A percentile compares a stretch with the other conserved stretches of the same genome.
These are phyloP conservation scores for Sinapis alba DNA, from an alignment of 441 rosid species.

Conservation along the genomic window DNA sequence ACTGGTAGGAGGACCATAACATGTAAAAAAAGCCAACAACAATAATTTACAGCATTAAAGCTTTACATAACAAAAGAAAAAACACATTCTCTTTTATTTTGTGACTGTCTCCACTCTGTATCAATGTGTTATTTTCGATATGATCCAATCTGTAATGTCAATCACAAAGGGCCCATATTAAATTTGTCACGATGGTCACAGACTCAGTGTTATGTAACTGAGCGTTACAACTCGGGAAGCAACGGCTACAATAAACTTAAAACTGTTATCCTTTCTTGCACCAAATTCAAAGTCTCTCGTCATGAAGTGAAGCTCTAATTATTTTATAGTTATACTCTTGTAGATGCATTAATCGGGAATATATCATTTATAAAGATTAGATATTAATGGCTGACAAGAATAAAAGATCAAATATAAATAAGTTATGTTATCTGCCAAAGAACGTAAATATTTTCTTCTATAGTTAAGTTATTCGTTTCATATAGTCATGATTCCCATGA, in stretches of 20 bases:
- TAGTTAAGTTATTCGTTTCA: neutral
- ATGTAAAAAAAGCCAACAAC: slow-evolving; percentile 30
- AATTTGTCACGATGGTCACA: neutral
- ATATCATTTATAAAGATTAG: neutral
- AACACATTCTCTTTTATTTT: slow-evolving; percentile 14
- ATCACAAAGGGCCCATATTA: slow-evolving; percentile 27
- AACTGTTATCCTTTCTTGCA: neutral
- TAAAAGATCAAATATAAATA: neutral
- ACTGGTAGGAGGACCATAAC: slow-evolving; percentile 31
- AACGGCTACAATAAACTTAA: neutral
- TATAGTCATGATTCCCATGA: neutral
- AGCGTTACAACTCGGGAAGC: neutral
- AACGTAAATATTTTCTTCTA: neutral
- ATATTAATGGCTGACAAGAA: neutral
- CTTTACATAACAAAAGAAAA: neutral
- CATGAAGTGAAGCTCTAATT: neutral
- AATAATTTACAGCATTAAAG: slow-evolving; percentile 37
- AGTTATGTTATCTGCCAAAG: neutral
- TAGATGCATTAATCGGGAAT: neutral
- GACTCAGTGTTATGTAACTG: neutral
- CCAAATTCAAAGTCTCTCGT: neutral
- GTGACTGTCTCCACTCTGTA: slow-evolving; percentile 22
- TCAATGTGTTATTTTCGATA: neutral
- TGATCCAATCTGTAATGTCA: slow-evolving; percentile 8
- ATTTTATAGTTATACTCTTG: neutral